Conservation (phyloP, 371 early-diverging fungal species). For the Cokeromyces recurvatus region DNA sequence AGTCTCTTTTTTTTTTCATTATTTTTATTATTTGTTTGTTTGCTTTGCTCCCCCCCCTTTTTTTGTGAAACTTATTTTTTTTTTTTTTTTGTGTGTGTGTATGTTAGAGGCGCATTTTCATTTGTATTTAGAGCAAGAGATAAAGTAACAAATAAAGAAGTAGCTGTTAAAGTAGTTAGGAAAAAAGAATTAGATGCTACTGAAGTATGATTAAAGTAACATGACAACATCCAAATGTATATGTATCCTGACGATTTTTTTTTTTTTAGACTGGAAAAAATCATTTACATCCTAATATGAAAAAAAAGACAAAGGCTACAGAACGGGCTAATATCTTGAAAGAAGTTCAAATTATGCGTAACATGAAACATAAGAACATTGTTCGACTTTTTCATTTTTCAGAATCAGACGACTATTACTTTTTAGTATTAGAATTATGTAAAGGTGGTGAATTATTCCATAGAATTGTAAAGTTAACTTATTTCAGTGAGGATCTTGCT, state of each 20-base stretch:
- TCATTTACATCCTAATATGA: conserved; percentile 25
- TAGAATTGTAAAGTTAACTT: conserved; percentile 76
- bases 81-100: too few relatives aligned
- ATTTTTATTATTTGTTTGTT: too few relatives aligned
- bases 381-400: conserved; percentile 67
- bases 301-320: conserved; percentile 22
- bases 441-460: conserved; percentile 87
- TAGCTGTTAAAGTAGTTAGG: conserved; percentile 81
- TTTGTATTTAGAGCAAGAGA: conserved; percentile 71
- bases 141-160: conserved; percentile 49
- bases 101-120: conserved; percentile 80
- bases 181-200: conserved; percentile 54
- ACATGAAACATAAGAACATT: conserved; percentile 76
- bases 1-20: conserved; percentile 28
- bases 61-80: too few relatives aligned
- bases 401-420: conserved; percentile 64
- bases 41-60: too few relatives aligned
- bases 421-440: conserved; percentile 80
- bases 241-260: too few relatives aligned
- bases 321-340: conserved; percentile 69
- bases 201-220: too few relatives aligned
- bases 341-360: conserved; percentile 86
- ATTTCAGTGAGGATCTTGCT: conserved; percentile 71
- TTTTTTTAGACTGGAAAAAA: conserved; percentile 19
- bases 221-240: too few relatives aligned